Base-by-base conservation (phyloP, 371 early-diverging fungal genomes). In the Mucor mucedo region DNA sequence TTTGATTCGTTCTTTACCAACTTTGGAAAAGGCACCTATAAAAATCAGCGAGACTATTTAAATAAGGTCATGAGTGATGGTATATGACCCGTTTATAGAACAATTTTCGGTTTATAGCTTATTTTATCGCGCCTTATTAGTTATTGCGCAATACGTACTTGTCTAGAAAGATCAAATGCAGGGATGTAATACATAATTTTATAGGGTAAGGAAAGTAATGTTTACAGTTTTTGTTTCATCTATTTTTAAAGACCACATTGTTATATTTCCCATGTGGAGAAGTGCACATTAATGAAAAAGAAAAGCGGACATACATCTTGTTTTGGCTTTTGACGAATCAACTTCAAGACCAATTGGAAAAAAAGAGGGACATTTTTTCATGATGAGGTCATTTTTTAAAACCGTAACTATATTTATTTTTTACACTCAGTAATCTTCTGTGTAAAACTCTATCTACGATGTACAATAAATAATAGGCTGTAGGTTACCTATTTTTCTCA, bases 401-500 rank as follows among this genome's bases (percentile, higher is more conserved):
- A n/a, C 16, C 44, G 21, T 21, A 21, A 21, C 21, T 44, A 14
- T 16, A n/a, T 44, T n/a, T 44, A n/a, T 14, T 44, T 44, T 44
- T 44, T 44, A 44, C 21, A 21, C 21, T 21, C 21, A 21, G 21
- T 21, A 21, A 21, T 21, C 21, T 21, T 21, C 21, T 21, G 21
- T 21, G 21, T 21, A 21, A 21, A 21, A 21, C 21, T 21, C 21
- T 42, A 14, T 42, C n/a, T 10, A 13, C 42, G n/a, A 13, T 44
- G n/a, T 16, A 3, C 14, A 44, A 44, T 44, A n/a, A 14, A 44
- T 3, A 2, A 10, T 33, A 14, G 7, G 30, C 2, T 32, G 1
- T 21, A 21, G 35, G 53, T 52, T 52, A 52, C 38, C 32, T 52
- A 48, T 48, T 48, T 11, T 48, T 48, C 49, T 48, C 49, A 48